These are phyloP conservation scores for Exserohilum rostratum DNA, from an alignment of 2,329 filamentous ascomycete species.

Conservation along the genomic window DNA sequence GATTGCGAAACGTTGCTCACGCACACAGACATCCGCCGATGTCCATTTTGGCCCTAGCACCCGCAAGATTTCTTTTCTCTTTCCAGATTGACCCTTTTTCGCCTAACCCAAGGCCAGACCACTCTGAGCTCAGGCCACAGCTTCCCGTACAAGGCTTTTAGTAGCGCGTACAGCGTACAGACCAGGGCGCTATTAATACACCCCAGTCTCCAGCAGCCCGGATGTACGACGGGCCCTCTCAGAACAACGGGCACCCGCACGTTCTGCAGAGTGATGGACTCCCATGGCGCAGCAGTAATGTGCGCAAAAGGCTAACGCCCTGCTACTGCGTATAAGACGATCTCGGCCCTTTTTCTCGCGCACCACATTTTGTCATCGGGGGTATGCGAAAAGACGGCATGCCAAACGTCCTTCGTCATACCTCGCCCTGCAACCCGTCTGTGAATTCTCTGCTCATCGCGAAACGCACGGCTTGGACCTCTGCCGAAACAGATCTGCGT, in stretches of 20 bases:
- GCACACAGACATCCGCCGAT: constrained; percentile 10
- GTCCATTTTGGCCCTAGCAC: constrained; percentile 9
- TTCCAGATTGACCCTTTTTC: background rate
- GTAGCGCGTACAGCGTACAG: too few species aligned
- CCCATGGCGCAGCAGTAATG: background rate
- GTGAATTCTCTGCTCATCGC: background rate
- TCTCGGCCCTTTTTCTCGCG: background rate
- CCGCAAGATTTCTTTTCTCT: background rate
- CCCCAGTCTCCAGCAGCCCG: background rate
- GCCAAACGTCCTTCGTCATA: background rate
- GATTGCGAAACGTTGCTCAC: constrained; percentile 15
- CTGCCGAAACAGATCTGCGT: background rate
- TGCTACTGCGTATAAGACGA: too few species aligned
- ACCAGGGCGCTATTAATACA: background rate
- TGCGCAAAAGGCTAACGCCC: background rate
- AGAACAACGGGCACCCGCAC: background rate
- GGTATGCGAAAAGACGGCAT: background rate
- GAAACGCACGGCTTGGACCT: background rate
- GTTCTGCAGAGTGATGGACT: background rate
- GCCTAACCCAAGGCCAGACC: constrained; percentile 6
- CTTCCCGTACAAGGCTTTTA: too few species aligned
- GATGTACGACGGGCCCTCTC: background rate
- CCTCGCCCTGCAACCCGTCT: background rate
- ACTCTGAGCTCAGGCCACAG: too few species aligned
- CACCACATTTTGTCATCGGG: background rate